Conservation (phyloP, 352 stramenopile genomes). For the Phytopythium boreale region DNA sequence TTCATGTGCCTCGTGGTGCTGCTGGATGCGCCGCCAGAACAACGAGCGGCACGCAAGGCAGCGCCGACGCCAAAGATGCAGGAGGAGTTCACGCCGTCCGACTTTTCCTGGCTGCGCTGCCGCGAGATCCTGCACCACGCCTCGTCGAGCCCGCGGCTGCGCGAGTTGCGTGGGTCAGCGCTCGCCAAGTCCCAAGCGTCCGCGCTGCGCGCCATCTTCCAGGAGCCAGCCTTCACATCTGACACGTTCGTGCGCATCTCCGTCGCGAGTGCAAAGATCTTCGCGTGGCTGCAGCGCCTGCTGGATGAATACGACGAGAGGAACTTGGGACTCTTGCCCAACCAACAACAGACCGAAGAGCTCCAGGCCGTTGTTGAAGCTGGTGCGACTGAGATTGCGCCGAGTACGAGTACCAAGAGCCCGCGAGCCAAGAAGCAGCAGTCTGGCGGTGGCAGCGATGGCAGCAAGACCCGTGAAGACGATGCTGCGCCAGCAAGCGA, state of each 20-base stretch:
- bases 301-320: constrained; percentile 58
- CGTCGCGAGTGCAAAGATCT: constrained; percentile 60
- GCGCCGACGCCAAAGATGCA: constrained; percentile 39
- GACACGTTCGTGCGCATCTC: constrained; percentile 49
- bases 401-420: constrained; percentile 1
- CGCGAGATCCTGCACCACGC: constrained; percentile 57
- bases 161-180: constrained; percentile 26
- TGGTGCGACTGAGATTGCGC: constrained; percentile 5
- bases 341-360: constrained; percentile 15
- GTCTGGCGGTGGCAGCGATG: neutral
- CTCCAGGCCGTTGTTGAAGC: constrained; percentile 2
- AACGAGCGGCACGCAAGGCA: constrained; percentile 20
- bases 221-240: constrained; percentile 55
- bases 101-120: constrained; percentile 63
- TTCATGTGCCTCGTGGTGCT: constrained; percentile 79
- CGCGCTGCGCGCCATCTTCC: constrained; percentile 54
- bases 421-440: neutral
- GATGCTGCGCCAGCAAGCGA: neutral
- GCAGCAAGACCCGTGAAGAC: constrained; percentile 11
- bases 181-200: constrained; percentile 45
- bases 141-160: constrained; percentile 34
- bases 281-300: constrained; percentile 53
- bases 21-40: constrained; percentile 48
- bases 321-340: constrained; percentile 36
- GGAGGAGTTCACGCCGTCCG: constrained; percentile 48